Percentiles rank a stretch among this genome's conserved stretches.
phyloP scores from a whole-genome alignment of 257 asterid species.

The Capsicum baccatum region DNA sequence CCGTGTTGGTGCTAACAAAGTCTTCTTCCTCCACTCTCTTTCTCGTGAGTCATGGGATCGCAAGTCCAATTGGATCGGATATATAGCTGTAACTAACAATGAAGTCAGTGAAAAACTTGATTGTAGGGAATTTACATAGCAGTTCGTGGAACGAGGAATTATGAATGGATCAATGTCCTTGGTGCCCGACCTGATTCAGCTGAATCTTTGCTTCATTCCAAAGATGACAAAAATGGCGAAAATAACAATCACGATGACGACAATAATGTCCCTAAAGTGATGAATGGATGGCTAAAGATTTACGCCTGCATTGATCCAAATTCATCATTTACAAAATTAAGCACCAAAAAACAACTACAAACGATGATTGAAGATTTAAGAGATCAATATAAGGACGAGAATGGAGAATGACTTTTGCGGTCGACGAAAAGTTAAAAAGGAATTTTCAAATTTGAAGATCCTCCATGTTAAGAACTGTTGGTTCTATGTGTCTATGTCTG shows the following conservation, averaged over 20 bases:
- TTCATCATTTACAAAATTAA: conserved; percentile 66
- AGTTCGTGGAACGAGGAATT: conserved; percentile 29
- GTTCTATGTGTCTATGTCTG: no score
- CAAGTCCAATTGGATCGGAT: conserved; percentile 76
- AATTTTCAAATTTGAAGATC: conserved; percentile 58
- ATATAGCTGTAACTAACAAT: conserved; percentile 25
- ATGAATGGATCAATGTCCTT: conserved; percentile 36
- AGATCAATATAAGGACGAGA: conserved; percentile 52
- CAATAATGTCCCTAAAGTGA: conserved; percentile 52
- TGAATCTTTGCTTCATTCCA: conserved; percentile 36
- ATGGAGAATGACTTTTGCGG: conserved; percentile 67
- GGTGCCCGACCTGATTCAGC: conserved; percentile 61
- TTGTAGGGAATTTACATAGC: conserved; percentile 34
- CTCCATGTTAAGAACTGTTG: conserved; percentile 52
- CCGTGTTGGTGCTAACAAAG: conserved; percentile 45
- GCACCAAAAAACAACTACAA: conserved; percentile 68
- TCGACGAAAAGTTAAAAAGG: conserved; percentile 47
- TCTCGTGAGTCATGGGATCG: conserved; percentile 86
- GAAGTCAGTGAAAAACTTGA: conserved; percentile 1
- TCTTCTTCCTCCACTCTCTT: conserved; percentile 62
- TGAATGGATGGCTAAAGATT: conserved; percentile 77
- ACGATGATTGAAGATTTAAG: conserved; percentile 43
- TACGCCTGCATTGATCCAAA: conserved; percentile 66
- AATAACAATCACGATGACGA: conserved; percentile 34
- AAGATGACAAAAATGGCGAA: not conserved